Evolutionary conservation across 208 protist genomes (phyloP).

Genomic region (Trypanosoma congolense): DNA sequence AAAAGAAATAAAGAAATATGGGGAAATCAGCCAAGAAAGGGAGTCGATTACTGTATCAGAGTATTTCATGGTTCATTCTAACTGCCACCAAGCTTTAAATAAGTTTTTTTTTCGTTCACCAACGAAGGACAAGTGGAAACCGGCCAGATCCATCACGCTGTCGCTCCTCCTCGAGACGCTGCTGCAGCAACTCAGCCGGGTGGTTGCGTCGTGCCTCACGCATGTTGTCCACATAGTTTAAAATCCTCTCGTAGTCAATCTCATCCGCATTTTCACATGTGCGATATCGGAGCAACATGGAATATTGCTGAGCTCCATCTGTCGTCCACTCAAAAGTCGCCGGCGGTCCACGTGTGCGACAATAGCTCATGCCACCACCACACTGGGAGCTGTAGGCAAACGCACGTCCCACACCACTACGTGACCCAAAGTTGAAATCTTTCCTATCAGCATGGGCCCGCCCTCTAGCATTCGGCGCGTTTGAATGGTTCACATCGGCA

Average conservation of each 20-base stretch:
- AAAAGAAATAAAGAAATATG: conserved; percentile 6
- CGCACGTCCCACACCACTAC: no score
- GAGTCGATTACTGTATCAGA: no score
- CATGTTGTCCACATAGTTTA: conserved; percentile 8
- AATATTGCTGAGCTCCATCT: conserved; percentile 7
- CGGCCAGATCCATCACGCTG: neutral
- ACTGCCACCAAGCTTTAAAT: no score
- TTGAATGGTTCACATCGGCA: no score
- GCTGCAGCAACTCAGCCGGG: conserved; percentile 11
- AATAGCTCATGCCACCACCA: no score
- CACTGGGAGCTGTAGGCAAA: no score
- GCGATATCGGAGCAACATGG: conserved; percentile 8
- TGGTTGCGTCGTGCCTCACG: conserved; percentile 6
- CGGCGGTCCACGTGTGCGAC: no score
- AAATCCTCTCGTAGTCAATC: conserved; percentile 9
- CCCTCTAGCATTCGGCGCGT: no score
- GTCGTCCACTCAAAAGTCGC: conserved; percentile 7
- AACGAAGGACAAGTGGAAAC: conserved; percentile 18
- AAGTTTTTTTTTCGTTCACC: neutral
- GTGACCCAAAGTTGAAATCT: no score
- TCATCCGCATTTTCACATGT: conserved; percentile 16
- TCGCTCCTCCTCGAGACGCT: conserved; percentile 7
- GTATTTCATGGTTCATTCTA: no score
- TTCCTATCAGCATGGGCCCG: no score
- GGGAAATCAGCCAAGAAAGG: neutral